Percentiles rank a stretch among this genome's conserved stretches.
These are phyloP conservation scores for Vitis hybrid DNA, from an alignment of 177 flowering plant genomes.

Conservation along the genomic window DNA sequence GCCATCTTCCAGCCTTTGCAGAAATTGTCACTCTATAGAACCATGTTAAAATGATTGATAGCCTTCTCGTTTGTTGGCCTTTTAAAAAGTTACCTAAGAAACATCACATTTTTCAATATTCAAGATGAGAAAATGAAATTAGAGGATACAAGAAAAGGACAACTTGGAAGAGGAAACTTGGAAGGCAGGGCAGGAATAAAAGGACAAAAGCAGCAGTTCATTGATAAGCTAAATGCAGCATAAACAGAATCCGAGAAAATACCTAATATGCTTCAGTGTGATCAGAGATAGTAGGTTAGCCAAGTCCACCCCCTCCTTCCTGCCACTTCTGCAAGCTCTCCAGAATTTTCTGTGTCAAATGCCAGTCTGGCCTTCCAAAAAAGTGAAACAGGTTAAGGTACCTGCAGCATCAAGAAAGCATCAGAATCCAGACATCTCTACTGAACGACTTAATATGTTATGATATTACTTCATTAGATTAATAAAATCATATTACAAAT, in stretches of 20 bases:
- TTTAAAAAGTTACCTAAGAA: slow-evolving; percentile 7
- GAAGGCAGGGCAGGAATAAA: slow-evolving; percentile 21
- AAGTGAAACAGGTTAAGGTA: slow-evolving; percentile 6
- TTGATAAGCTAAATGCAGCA: slow-evolving; percentile 1
- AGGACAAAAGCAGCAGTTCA: slow-evolving; percentile 1
- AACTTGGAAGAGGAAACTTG: slow-evolving; percentile 1
- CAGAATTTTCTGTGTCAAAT: background rate
- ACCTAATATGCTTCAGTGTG: slow-evolving; percentile 11
- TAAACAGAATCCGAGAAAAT: slow-evolving; percentile 8
- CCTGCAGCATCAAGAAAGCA: slow-evolving; percentile 23
- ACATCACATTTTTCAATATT: slow-evolving; percentile 4
- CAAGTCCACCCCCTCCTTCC: slow-evolving; percentile 7
- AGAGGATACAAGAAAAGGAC: slow-evolving; percentile 12
- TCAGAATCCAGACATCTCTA: slow-evolving; percentile 8
- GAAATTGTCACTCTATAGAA: slow-evolving; percentile 9
- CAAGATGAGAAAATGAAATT: slow-evolving; percentile 11
- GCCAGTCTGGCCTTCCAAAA: slow-evolving; percentile 7
- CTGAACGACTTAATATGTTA: background rate
- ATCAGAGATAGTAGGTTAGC: background rate
- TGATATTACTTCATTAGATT: background rate
- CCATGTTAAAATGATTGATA: slow-evolving; percentile 9
- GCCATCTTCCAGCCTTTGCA: slow-evolving; percentile 30
- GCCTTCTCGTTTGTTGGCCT: background rate
- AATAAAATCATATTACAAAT: background rate
- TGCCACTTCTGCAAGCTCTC: slow-evolving; percentile 6